phyloP scores from a whole-genome alignment of 305 asterid species.

The Ajuga reptans region DNA sequence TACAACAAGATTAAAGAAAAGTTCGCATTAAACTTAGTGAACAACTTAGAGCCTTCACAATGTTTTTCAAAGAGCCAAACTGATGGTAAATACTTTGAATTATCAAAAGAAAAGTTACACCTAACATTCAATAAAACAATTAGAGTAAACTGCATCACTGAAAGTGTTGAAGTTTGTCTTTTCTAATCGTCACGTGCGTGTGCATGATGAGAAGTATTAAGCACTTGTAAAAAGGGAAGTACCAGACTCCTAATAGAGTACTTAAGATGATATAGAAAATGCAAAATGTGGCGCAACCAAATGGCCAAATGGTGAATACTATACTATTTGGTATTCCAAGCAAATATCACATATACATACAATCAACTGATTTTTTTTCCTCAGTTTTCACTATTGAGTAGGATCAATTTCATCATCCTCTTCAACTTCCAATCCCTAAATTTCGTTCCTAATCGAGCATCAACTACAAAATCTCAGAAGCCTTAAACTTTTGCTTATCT shows the following conservation, averaged over 20 bases:
- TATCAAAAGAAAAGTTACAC: neutral
- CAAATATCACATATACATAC: neutral
- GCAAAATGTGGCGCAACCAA: neutral
- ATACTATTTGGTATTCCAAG: neutral
- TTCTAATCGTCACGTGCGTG: neutral
- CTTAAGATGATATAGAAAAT: neutral
- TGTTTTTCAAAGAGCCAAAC: neutral
- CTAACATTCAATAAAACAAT: slow-evolving; percentile 9
- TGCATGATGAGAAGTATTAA: neutral
- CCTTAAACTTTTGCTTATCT: neutral
- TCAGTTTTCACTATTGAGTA: neutral
- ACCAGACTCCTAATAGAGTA: neutral
- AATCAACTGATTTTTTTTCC: neutral
- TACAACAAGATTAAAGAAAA: neutral
- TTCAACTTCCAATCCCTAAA: no score
- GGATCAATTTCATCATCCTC: no score
- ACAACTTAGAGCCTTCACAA: neutral
- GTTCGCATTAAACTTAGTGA: neutral
- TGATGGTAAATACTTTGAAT: neutral
- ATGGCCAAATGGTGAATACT: neutral
- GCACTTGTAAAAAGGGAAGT: neutral
- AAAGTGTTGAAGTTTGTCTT: neutral
- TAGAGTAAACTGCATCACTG: neutral
- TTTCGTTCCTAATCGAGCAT: no score
- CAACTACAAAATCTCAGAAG: neutral